phyloP scores from a whole-genome alignment of 768 basidiomycete genomes.

The Lactarius deliciosus region DNA sequence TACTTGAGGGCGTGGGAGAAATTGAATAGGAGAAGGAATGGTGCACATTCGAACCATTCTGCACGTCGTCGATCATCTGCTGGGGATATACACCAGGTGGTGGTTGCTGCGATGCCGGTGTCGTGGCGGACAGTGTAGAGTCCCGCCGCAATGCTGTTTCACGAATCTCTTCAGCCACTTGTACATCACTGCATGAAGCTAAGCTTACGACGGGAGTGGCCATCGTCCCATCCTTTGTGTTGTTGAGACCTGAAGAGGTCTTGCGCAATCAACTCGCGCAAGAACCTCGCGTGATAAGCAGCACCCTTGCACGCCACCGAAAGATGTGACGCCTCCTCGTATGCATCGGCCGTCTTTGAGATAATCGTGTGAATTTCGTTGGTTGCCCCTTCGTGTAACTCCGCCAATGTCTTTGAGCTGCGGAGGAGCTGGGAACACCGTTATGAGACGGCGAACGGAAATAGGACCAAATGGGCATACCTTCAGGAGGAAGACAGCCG shows the following conservation, averaged over 20 bases:
- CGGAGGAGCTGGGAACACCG: conserved; percentile 58
- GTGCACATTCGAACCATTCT: conserved; percentile 13
- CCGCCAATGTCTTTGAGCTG: conserved; percentile 54
- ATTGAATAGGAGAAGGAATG: conserved; percentile 12
- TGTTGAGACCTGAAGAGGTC: conserved; percentile 54
- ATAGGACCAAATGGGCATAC: conserved; percentile 40
- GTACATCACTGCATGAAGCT: neutral
- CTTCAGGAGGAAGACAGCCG: conserved; percentile 76
- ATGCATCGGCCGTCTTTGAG: conserved; percentile 71
- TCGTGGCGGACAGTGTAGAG: conserved; percentile 13
- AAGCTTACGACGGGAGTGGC: conserved; percentile 16
- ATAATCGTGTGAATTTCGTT: conserved; percentile 67
- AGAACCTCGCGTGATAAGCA: conserved; percentile 78
- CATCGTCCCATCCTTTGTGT: conserved; percentile 23
- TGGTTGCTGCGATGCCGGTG: conserved; percentile 14
- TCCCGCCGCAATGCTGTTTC: conserved; percentile 19
- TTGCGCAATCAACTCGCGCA: conserved; percentile 64
- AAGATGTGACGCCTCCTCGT: conserved; percentile 65
- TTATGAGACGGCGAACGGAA: conserved; percentile 18
- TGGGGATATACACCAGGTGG: conserved; percentile 19
- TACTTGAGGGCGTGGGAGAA: conserved; percentile 10
- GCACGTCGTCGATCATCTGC: conserved; percentile 19
- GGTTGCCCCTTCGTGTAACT: conserved; percentile 58
- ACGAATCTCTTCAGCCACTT: conserved; percentile 1
- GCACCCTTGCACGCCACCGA: conserved; percentile 63